phyloP scores from a whole-genome alignment of 1,284 basidiomycete species.

The Tausonia pullulans region DNA sequence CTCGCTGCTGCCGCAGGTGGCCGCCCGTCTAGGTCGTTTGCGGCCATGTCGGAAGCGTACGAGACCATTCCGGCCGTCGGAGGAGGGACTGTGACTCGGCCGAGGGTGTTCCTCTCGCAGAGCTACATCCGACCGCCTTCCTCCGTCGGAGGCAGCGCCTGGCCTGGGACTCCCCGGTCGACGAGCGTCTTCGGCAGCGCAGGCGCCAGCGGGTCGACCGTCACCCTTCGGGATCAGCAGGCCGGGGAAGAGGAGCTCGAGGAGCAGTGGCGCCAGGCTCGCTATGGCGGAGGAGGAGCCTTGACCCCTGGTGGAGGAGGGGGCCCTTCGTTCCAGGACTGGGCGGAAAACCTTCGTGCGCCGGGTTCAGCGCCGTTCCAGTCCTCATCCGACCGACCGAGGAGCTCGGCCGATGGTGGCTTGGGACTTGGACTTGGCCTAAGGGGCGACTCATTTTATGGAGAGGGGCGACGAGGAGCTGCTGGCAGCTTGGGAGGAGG shows the following conservation, averaged over 20 bases:
- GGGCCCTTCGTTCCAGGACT: no score
- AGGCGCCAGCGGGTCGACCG: constrained; percentile 26
- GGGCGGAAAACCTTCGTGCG: no score
- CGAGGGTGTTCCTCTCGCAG: constrained; percentile 61
- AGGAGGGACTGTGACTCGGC: constrained; percentile 60
- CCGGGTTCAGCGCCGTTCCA: no score
- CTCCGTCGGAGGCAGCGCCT: constrained; percentile 19
- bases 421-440: no score
- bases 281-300: no score
- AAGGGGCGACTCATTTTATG: no score
- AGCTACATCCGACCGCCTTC: constrained; percentile 46
- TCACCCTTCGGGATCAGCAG: constrained; percentile 30
- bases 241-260: constrained; percentile 24
- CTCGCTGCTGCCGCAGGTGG: not conserved
- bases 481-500: no score
- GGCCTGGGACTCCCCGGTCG: constrained; percentile 18
- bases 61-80: constrained; percentile 59
- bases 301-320: no score
- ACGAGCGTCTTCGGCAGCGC: constrained; percentile 27
- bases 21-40: not conserved
- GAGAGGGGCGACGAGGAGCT: no score
- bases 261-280: constrained; percentile 22
- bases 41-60: constrained; percentile 22
- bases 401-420: no score
- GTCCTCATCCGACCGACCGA: no score